A percentile compares a stretch with the other conserved stretches of the same genome.
Conservation (phyloP, 345 rosid species). For the Nasturtium officinale region DNA sequence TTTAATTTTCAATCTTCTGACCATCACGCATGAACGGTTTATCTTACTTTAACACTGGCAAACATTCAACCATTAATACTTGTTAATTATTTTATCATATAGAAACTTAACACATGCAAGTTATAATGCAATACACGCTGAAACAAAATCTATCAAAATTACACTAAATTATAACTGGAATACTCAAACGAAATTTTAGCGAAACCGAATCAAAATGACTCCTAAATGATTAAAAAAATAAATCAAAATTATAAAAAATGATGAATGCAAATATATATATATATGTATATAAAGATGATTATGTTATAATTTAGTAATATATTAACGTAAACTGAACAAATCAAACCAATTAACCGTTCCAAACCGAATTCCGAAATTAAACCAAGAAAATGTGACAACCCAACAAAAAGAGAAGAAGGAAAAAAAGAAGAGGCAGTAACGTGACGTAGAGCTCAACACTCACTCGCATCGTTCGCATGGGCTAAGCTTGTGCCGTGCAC, state of each 20-base stretch:
- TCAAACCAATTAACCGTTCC: neutral
- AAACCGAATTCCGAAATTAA: neutral
- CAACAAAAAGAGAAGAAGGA: neutral
- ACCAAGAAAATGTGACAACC: constrained; percentile 1
- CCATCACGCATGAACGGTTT: neutral
- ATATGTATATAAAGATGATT: neutral
- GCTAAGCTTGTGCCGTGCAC: constrained; percentile 32
- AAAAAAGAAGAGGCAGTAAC: neutral
- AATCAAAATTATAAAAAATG: no score
- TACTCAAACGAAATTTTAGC: neutral
- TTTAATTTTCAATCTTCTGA: neutral
- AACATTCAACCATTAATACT: neutral
- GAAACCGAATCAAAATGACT: no score
- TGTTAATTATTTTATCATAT: neutral
- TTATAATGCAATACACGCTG: neutral
- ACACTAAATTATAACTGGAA: neutral
- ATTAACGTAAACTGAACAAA: neutral
- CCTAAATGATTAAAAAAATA: no score
- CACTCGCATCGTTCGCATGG: neutral
- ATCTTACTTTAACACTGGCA: neutral
- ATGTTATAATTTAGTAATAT: neutral
- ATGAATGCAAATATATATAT: no score
- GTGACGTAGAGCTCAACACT: constrained; percentile 14
- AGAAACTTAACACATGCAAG: neutral
- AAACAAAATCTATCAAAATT: neutral